A percentile compares a stretch with the other conserved stretches of the same genome.
Evolutionary conservation across 163 green algal species (phyloP).

Genomic region (Volvox carteri): DNA sequence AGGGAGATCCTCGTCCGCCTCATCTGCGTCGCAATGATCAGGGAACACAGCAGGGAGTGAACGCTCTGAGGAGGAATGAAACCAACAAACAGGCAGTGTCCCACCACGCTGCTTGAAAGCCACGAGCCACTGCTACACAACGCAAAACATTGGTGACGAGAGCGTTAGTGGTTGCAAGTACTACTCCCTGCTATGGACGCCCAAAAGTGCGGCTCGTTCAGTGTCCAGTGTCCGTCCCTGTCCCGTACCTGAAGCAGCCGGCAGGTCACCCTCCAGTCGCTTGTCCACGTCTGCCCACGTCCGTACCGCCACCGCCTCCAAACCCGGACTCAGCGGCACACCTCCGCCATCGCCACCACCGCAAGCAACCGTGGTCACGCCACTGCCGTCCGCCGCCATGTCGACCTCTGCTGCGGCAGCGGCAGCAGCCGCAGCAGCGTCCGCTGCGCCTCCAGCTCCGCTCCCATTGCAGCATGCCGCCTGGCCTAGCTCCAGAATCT

Average conservation of each 20-base stretch:
- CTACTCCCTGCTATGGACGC: too few species aligned
- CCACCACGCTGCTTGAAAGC: too few species aligned
- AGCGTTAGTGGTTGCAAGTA: too few species aligned
- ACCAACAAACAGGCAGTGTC: too few species aligned
- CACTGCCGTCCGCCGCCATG: constrained; percentile 7
- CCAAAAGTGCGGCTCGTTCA: too few species aligned
- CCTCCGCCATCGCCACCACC: constrained; percentile 33
- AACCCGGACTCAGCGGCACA: constrained; percentile 49
- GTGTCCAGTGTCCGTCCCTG: not conserved
- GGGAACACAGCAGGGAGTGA: too few species aligned
- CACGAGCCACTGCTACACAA: too few species aligned
- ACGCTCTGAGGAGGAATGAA: too few species aligned
- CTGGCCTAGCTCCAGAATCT: constrained; percentile 46
- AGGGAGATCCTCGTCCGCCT: constrained; percentile 33
- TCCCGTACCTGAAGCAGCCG: constrained; percentile 6
- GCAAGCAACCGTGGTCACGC: not conserved
- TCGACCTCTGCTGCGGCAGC: not conserved
- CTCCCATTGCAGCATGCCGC: constrained; percentile 24
- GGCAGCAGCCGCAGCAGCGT: constrained; percentile 24
- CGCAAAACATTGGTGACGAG: too few species aligned
- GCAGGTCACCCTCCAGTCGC: constrained; percentile 37
- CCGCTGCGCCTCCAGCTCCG: not conserved
- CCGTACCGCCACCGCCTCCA: constrained; percentile 53
- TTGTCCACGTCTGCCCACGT: constrained; percentile 61
- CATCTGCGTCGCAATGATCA: constrained; percentile 30